Evolutionary conservation across 2,329 filamentous ascomycete species (phyloP), one percentile per base, ranked within the genome.

Genomic region (Epichloe aotearoae): DNA sequence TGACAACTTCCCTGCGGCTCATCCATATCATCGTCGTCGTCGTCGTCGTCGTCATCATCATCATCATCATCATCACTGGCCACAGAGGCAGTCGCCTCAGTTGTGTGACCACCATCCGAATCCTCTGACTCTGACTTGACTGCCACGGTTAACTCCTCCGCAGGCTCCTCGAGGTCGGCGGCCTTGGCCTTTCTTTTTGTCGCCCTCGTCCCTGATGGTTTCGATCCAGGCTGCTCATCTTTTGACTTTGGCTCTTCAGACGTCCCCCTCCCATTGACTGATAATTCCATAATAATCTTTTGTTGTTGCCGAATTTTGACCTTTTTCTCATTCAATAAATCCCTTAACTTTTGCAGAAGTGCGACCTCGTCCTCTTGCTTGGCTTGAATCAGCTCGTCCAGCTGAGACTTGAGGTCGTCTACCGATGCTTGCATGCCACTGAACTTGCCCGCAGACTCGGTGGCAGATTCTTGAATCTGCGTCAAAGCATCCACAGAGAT

Each of bases 251-350:
- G 64, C 38, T 49, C 51, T 44, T 58, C 57, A n/a, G 57, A 62
- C 48, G 54, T 61, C 52, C 56, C 53, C 58, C 55, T 61, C 26
- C 6, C 38, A 23, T 39, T 43, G 20, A 30, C n/a, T 4, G 74
- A 72, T 3, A 71, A 71, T 2, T 68, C 57, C 3, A 69, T 64
- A 23, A 88, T 66, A 19, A 85, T 66, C 39, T 77, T 74, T 58
- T 85, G 81, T 65, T 88, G 84, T 58, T 88, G 78, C 42, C 86
- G 70, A 47, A 90, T 89, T 66, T 86, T 89, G 49, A 83, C 70
- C 65, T 90, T 90, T 69, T 91, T 91, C 63, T 84, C 79, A 58
- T 90, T 90, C 1, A 90, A 69, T 2, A 91, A 69, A 50, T 78
- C 72, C 50, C 79, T 75, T 58, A 88, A 88, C 62, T 87, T 88